Base-by-base conservation (phyloP, 2,329 filamentous ascomycete species). In the Aspergillus neotritici region DNA sequence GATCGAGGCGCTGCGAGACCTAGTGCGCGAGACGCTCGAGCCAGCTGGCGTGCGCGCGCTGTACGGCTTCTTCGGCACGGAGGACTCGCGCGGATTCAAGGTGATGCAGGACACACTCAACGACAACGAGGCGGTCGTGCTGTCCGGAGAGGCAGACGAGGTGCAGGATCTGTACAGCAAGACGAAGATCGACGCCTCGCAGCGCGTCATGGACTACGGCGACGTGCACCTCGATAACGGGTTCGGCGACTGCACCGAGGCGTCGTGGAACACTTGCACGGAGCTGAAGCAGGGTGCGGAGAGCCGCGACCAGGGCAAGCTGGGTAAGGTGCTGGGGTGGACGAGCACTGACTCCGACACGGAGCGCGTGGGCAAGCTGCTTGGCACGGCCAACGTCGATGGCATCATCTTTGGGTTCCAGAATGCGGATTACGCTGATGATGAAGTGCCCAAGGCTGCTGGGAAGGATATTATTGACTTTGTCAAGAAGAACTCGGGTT, bases 1-100 rank as follows among this genome's bases (percentile, higher is more conserved):
- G 6, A 50, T 55, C 11, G 25, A 48, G 13, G 40, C 44, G 1
- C 28, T 55, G 21, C 47, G 48, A 16, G 35, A 51, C n/a, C 29
- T 55, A 10, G 47, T 40, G 12, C 40, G 48, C 11, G 43, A 54
- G 28, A 37, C 36, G 3, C 45, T 55, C 10, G 31, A 45, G 33
- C 41, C 45, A 4, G 41, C 16, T 1, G 53, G 53, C 2, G 43
- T 55, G 11, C 29, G 39, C 2, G 48, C 41, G 34, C 40, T 54
- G n/a, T 55, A 51, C 32, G 51, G 51, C 8, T 53, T 51, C 17
- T 50, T 40, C 17, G 28, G 35, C 9, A 45, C 28, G 13, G 41
- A 43, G 28, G 21, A 41, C 5, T 40, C 34, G 15, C 16, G 32
- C 8, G 49, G 42, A 9, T 49, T 44, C 34, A 17, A 43, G 5